Evolutionary conservation across 2,329 filamentous ascomycete genomes (phyloP), one percentile per base, ranked within the genome.

Genomic region (Drechmeria coniospora): DNA sequence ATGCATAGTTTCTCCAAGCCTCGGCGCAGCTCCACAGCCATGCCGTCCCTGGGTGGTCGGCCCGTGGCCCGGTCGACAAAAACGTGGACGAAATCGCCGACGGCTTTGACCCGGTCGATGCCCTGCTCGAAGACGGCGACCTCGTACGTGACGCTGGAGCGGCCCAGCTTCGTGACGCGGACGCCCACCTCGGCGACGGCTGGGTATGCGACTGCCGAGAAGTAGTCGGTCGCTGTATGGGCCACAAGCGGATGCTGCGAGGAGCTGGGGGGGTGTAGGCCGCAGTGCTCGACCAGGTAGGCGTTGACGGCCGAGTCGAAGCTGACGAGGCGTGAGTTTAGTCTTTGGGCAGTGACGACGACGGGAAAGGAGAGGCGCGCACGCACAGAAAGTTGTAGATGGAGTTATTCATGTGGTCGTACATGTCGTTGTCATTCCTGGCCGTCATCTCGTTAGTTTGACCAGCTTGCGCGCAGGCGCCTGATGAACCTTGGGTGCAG

Each of bases 371-470:
- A 17, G 6, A 29, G 32, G 17, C 14, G 22, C 10, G 15, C 5
- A 8, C 61, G 47, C 51, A 75, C 65, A 92, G 65, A 36, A 79
- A 77, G 43, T 80, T 80, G 54, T 93, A 93, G 29, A 90, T 66
- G 22, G 75, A 79, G 48, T 92, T 93, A 57, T 93, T 93, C 63
- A 92, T 73, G 49, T 95, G 87, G 34, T 81, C 68, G 53, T 90
- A 93, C 80, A 92, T 90, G 57, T 93, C 84, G 48, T 92, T 92
- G 54, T 93, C 84, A 50, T 72, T 75, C 82, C 82, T 86, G 32
- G 8, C 8, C 43, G 84, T 84, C 86, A 93, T 71, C 86, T 59
- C 34, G 84, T 92, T 31, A 83, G 66, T 49, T 92, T 92, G 38
- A 87, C 79, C 17, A 87, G 65, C 23, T 74, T 59, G 49, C n/a